phyloP scores from a whole-genome alignment of 2,329 filamentous ascomycete genomes.

The Trichoderma simmonsii region DNA sequence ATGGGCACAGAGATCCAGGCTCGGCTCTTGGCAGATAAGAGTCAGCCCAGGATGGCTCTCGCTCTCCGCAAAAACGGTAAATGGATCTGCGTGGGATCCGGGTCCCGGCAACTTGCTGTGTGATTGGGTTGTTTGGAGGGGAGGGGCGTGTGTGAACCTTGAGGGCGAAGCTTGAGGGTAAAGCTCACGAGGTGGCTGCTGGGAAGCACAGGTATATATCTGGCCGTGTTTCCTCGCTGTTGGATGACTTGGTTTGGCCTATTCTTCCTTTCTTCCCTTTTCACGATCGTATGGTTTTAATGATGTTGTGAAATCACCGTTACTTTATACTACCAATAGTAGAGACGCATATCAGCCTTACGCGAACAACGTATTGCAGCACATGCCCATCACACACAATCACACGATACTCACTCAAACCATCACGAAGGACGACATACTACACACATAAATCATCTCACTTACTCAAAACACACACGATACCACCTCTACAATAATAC shows the following conservation, averaged over 20 bases:
- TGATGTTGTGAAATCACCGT: background rate
- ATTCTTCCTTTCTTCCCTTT: background rate
- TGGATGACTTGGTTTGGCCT: background rate
- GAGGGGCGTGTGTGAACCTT: background rate
- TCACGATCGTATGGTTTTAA: background rate
- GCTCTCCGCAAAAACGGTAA: background rate
- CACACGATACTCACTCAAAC: background rate
- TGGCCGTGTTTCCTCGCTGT: background rate
- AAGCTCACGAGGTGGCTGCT: background rate
- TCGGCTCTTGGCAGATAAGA: background rate
- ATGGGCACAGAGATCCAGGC: too few relatives aligned
- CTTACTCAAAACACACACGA: background rate
- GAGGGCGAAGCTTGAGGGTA: conserved; percentile 2
- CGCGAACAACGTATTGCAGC: background rate
- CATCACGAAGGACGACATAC: background rate
- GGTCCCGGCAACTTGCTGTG: background rate
- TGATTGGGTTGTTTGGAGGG: background rate
- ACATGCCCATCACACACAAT: background rate
- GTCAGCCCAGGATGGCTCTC: background rate
- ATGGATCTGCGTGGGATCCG: background rate
- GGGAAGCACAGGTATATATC: background rate
- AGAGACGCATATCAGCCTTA: background rate
- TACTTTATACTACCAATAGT: background rate
- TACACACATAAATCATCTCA: background rate
- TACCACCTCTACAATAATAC: background rate